These are phyloP conservation scores for Cylindrodendrum hubeiense DNA, from an alignment of 2,329 filamentous ascomycete genomes.

Conservation along the genomic window DNA sequence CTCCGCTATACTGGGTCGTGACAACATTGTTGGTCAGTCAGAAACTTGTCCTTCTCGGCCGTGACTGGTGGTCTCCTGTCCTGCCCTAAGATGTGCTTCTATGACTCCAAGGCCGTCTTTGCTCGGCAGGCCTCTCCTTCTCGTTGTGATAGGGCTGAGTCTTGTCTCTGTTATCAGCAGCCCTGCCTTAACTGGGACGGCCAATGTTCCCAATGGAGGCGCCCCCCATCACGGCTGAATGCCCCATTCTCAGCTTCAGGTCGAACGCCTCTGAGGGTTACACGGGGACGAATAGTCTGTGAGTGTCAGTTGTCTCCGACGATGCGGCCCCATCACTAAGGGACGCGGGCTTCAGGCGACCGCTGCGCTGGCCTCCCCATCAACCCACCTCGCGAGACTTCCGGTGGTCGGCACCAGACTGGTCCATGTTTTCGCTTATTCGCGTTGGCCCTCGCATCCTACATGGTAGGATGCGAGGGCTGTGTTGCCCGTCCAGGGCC, in stretches of 20 bases:
- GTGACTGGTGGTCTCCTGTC: slow-evolving; percentile 14
- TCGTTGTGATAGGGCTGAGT: slow-evolving; percentile 37
- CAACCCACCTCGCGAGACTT: slow-evolving; percentile 9
- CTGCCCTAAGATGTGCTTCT: not conserved
- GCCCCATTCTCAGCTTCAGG: slow-evolving; percentile 27
- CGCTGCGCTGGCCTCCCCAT: slow-evolving; percentile 4
- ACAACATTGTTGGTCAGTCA: not conserved
- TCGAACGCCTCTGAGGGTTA: slow-evolving; percentile 17
- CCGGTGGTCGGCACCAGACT: not conserved
- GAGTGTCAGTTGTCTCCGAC: slow-evolving; percentile 3
- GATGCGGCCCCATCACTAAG: slow-evolving; percentile 18
- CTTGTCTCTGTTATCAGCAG: slow-evolving; percentile 15
- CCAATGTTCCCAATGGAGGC: slow-evolving; percentile 18
- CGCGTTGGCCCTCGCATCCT: slow-evolving; percentile 1
- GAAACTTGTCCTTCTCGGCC: slow-evolving; percentile 5
- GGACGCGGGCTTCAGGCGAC: slow-evolving; percentile 27
- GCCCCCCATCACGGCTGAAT: slow-evolving; percentile 23
- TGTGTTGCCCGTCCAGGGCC: slow-evolving; percentile 5
- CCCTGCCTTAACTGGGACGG: slow-evolving; percentile 22
- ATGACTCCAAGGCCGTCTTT: slow-evolving; percentile 8
- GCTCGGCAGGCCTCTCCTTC: slow-evolving; percentile 9
- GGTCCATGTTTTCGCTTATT: slow-evolving; percentile 8
- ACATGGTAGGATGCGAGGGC: slow-evolving; percentile 20
- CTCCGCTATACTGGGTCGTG: slow-evolving; percentile 15
- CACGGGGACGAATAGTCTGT: slow-evolving; percentile 21